Base-by-base conservation (phyloP, 176 grass and related monocot genomes). In the Aegilops speltoides region DNA sequence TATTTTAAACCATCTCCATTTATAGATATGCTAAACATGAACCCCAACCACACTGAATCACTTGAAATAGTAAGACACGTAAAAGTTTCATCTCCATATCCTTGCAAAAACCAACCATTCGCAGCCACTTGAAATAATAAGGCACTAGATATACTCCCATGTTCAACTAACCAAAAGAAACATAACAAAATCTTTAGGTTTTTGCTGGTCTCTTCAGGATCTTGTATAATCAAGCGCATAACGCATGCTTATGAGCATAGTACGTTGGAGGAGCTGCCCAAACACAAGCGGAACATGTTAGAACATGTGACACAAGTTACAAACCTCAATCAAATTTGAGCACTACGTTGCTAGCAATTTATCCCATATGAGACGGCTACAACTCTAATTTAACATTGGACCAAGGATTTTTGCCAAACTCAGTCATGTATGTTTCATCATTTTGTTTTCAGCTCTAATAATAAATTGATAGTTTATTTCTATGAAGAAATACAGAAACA, bases 211-310 rank as follows among this genome's bases (percentile, higher is more conserved):
- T 4, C 85, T 85, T 79, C 14, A 50, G 78, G 9, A 79, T 80
- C 23, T 92, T 3, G 78, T 97, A 97, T 52, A 89, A 86, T 16
- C 90, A 70, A 48, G 95, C 92, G 0, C 92, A 88, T 73, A 80
- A 97, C 10, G 92, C 95, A 10, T 86, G 80, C 28, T 92, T 91
- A 85, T 92, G 90, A 48, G 92, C 92, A 19, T 97, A 97, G 72
- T 92, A 94, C 4, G 84, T 86, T 52, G 90, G 92, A 50, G 46
- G 14, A 50, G 46, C 14, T 50, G 46, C 2, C 46, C 14, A 50
- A 50, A 50, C 14, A 50, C 14, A 81, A 73, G 54, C 40, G 59
- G 61, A 14, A 82, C 29, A 36, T 36, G 26, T 84, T 65, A 65
- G 46, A 0, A 68, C 40, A 86, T 34, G 65, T 63, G 32, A 32